These are phyloP conservation scores for Alternaria alternata DNA, from an alignment of 2,329 filamentous ascomycete species.

Conservation along the genomic window DNA sequence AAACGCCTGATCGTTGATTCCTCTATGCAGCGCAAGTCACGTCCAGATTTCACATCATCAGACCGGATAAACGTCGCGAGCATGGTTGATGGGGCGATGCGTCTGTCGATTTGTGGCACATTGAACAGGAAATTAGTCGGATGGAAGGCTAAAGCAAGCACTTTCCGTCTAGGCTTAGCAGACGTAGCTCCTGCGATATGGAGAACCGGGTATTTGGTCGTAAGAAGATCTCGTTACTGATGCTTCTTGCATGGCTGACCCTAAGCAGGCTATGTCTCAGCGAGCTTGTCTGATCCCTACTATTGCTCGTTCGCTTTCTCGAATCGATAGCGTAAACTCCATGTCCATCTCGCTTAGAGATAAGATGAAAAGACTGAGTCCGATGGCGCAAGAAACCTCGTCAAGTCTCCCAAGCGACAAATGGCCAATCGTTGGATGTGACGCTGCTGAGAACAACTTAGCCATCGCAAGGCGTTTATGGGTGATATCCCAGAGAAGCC, in stretches of 20 bases:
- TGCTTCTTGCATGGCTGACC: constrained; percentile 14
- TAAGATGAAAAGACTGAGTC: constrained; percentile 21
- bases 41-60: not conserved
- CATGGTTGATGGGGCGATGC: constrained; percentile 49
- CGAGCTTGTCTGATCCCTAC: constrained; percentile 51
- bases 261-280: constrained; percentile 38
- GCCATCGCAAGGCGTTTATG: constrained; percentile 14
- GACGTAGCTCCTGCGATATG: constrained; percentile 53
- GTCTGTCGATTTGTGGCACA: constrained; percentile 45
- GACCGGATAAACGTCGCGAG: constrained; percentile 2
- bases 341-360: constrained; percentile 25
- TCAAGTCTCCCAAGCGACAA: not conserved
- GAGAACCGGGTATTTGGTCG: constrained; percentile 48
- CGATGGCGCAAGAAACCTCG: too few species aligned
- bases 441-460: not conserved
- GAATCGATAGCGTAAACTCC: constrained; percentile 8
- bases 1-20: not conserved
- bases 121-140: constrained; percentile 29
- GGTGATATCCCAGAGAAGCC: constrained; percentile 12
- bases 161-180: constrained; percentile 45
- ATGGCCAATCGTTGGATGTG: not conserved
- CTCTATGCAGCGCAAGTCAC: not conserved
- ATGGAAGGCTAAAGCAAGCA: constrained; percentile 43
- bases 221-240: constrained; percentile 17
- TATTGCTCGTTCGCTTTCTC: constrained; percentile 46